These are phyloP conservation scores for Dactylella cylindrospora DNA, from an alignment of 2,329 filamentous ascomycete species.

Conservation along the genomic window DNA sequence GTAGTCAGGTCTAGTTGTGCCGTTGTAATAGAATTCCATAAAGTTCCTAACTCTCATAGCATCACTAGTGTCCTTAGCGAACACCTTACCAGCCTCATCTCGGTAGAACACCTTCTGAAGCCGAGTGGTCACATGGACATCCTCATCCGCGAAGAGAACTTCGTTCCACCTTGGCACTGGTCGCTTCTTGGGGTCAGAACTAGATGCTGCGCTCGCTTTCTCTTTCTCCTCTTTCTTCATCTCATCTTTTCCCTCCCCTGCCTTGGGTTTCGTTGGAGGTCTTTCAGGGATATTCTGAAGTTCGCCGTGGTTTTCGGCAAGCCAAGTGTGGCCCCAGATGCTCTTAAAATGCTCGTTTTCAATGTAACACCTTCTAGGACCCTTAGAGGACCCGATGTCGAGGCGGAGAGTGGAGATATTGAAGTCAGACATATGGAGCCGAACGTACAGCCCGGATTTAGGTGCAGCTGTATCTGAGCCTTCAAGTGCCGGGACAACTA, in stretches of 20 bases:
- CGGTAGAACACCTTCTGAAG: neutral
- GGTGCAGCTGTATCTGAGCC: neutral
- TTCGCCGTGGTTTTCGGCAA: neutral
- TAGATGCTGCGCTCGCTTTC: no score
- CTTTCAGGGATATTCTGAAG: no score
- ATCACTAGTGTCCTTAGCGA: neutral
- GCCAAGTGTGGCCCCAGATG: neutral
- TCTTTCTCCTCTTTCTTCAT: no score
- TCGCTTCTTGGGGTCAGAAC: no score
- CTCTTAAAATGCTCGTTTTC: constrained; percentile 8
- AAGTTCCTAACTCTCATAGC: constrained; percentile 1
- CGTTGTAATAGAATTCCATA: constrained; percentile 5
- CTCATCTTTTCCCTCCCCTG: neutral
- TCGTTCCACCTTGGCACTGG: no score
- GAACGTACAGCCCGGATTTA: constrained; percentile 5
- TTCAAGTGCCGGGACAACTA: neutral
- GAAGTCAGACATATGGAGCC: constrained; percentile 1
- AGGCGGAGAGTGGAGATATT: neutral
- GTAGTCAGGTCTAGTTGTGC: constrained; percentile 6
- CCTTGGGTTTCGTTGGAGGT: neutral
- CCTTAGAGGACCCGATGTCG: neutral
- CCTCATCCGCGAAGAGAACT: neutral
- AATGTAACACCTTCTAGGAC: constrained; percentile 3
- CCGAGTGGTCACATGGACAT: neutral
- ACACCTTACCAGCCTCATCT: constrained; percentile 3